Conservation (phyloP, 805 yeast genomes). For the Candida corydali region DNA sequence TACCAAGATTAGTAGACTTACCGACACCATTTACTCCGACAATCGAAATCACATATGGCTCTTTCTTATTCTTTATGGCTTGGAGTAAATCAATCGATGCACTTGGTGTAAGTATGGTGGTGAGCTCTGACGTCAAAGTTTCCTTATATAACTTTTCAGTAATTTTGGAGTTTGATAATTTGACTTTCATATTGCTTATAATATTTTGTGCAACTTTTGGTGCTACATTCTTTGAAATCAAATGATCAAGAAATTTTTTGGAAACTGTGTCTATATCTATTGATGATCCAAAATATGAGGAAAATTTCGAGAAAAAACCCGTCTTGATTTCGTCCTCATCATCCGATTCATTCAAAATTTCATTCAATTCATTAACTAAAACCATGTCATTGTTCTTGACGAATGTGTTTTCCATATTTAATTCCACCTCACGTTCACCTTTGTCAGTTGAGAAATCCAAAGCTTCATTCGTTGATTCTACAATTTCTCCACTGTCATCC, state of each 20-base stretch:
- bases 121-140: slow-evolving; percentile 61
- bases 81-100: slow-evolving; percentile 83
- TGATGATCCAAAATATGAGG: slow-evolving; percentile 35
- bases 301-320: slow-evolving; percentile 31
- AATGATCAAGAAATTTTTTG: slow-evolving; percentile 64
- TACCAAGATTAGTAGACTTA: slow-evolving; percentile 91
- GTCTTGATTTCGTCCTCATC: slow-evolving; percentile 13
- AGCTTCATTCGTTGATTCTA: slow-evolving; percentile 19
- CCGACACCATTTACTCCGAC: slow-evolving; percentile 99
- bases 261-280: slow-evolving; percentile 58
- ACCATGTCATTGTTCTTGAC: slow-evolving; percentile 35
- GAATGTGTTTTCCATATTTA: slow-evolving; percentile 26
- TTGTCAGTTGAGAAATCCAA: slow-evolving; percentile 30
- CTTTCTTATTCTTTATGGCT: slow-evolving; percentile 48
- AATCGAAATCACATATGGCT: slow-evolving; percentile 90
- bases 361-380: slow-evolving; percentile 37
- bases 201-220: slow-evolving; percentile 79
- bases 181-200: slow-evolving; percentile 64
- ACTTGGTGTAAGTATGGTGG: slow-evolving; percentile 83
- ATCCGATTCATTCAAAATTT: slow-evolving; percentile 30
- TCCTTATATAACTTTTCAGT: slow-evolving; percentile 64
- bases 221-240: slow-evolving; percentile 84
- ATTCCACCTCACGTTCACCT: slow-evolving; percentile 9
- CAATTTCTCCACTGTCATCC: slow-evolving; percentile 36
- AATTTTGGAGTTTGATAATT: slow-evolving; percentile 71